phyloP scores from a whole-genome alignment of 2,329 filamentous ascomycete genomes.

The Bipolaris cookei region DNA sequence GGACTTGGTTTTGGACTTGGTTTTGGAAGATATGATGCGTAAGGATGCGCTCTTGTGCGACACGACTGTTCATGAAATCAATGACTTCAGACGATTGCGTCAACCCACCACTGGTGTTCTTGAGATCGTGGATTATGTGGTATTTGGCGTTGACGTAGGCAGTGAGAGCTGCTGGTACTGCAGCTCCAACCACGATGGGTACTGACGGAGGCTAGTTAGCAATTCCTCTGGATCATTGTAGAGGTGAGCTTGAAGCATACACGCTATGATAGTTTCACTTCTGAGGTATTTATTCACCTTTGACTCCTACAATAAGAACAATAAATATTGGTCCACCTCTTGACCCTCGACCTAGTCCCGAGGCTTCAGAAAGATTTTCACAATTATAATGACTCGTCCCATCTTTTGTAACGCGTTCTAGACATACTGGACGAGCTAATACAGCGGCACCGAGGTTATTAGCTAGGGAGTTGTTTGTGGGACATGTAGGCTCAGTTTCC shows the following conservation, averaged over 20 bases:
- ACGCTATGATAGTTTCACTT: conserved; percentile 9
- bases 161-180: conserved; percentile 36
- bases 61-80: conserved; percentile 28
- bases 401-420: background rate
- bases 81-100: conserved; percentile 24
- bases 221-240: background rate
- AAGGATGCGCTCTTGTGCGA: conserved; percentile 29
- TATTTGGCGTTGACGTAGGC: conserved; percentile 49
- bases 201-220: conserved; percentile 23
- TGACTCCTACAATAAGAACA: background rate
- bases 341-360: background rate
- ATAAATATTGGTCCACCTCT: background rate
- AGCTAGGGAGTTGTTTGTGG: background rate
- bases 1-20: conserved; percentile 50
- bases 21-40: conserved; percentile 44
- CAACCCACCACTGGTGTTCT: conserved; percentile 24
- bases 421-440: background rate
- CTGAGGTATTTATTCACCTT: background rate
- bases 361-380: too few species aligned
- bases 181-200: conserved; percentile 36
- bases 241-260: conserved; percentile 10
- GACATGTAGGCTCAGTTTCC: background rate
- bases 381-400: background rate
- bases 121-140: conserved; percentile 40
- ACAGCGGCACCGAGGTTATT: conserved; percentile 6